A percentile compares a stretch with the other conserved stretches of the same genome.
Evolutionary conservation across 2,329 filamentous ascomycete genomes (phyloP).

Genomic region (Sporothrix brasiliensis): DNA sequence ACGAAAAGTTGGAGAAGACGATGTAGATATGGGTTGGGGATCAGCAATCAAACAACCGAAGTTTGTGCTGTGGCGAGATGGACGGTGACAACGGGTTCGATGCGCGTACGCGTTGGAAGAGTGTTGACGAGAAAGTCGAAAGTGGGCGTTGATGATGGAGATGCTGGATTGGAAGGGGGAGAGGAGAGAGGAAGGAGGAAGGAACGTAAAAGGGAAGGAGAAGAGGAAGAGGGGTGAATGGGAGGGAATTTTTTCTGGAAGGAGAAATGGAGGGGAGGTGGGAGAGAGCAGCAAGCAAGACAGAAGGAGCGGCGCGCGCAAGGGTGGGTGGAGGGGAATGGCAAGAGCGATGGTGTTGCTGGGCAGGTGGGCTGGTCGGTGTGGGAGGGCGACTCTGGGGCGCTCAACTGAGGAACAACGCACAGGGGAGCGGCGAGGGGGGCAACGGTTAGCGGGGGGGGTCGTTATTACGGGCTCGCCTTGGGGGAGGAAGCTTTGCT

Average conservation of each 20-base stretch:
- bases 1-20: conserved; percentile 22
- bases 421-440: conserved; percentile 36
- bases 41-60: conserved; percentile 3
- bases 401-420: conserved; percentile 33
- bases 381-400: conserved; percentile 24
- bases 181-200: conserved; percentile 30
- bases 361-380: conserved; percentile 28
- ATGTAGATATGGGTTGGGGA: conserved; percentile 2
- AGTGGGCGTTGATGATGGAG: conserved; percentile 33
- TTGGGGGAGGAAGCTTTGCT: not conserved
- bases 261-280: conserved; percentile 36
- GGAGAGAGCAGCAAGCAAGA: conserved; percentile 34
- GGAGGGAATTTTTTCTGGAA: conserved; percentile 36
- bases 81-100: not conserved
- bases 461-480: conserved; percentile 11
- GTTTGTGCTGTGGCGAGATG: conserved; percentile 15
- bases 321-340: conserved; percentile 29
- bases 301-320: conserved; percentile 34
- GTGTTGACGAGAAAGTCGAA: conserved; percentile 5
- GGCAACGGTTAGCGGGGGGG: conserved; percentile 30
- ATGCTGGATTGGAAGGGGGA: conserved; percentile 37
- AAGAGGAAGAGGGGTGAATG: conserved; percentile 39
- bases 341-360: conserved; percentile 31
- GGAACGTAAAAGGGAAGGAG: conserved; percentile 35
- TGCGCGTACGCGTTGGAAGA: conserved; percentile 9